A percentile compares a stretch with the other conserved stretches of the same genome.
Evolutionary conservation across 371 early-diverging fungal species (phyloP).

Genomic region (Nosema muscidifuracis): DNA sequence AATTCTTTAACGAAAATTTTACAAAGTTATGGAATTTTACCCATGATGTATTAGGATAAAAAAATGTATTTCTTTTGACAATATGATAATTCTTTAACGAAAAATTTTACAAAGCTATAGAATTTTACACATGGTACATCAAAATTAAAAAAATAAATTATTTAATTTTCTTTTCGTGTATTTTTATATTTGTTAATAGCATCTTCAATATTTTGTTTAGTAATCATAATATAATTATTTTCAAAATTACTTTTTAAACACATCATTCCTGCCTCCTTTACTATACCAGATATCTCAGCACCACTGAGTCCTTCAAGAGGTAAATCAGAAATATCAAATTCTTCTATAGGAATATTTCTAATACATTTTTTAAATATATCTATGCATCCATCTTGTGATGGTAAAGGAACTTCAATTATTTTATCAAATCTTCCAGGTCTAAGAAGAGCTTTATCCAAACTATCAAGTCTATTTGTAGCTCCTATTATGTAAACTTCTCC

Average conservation of each 20-base stretch:
- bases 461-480: conserved; percentile 91
- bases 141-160: not conserved
- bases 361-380: conserved; percentile 61
- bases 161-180: not conserved
- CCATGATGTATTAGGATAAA: too few relatives aligned
- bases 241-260: conserved; percentile 54
- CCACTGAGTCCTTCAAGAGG: conserved; percentile 58
- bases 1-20: too few relatives aligned
- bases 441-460: conserved; percentile 89
- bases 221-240: conserved; percentile 1
- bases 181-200: conserved; percentile 9
- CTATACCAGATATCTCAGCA: conserved; percentile 60
- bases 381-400: conserved; percentile 65
- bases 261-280: conserved; percentile 57
- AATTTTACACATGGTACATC: not conserved
- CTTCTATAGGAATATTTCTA: conserved; percentile 42
- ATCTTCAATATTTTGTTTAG: not conserved
- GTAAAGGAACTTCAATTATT: conserved; percentile 77
- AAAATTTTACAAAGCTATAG: not conserved
- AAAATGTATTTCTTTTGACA: too few relatives aligned
- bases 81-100: too few relatives aligned
- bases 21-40: too few relatives aligned
- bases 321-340: conserved; percentile 41
- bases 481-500: conserved; percentile 76
- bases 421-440: conserved; percentile 96